A percentile compares a stretch with the other conserved stretches of the same genome.
These are phyloP conservation scores for Fusarium foetens DNA, from an alignment of 2,329 filamentous ascomycete species.

Conservation along the genomic window DNA sequence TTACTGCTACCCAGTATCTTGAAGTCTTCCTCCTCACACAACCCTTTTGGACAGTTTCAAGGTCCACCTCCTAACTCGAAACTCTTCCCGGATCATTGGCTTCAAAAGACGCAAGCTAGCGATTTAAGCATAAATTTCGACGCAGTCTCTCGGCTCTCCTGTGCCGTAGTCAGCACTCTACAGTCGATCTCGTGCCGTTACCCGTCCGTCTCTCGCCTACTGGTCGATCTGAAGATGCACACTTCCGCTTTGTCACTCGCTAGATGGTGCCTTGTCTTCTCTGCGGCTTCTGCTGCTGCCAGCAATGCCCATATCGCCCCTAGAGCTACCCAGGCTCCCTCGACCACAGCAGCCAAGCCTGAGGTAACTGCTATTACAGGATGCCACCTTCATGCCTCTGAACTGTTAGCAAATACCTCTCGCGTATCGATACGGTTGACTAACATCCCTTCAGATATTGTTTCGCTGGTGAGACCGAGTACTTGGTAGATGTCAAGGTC, in stretches of 20 bases:
- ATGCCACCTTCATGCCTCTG: conserved; percentile 55
- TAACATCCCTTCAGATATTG: conserved; percentile 52
- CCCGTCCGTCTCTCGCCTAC: not conserved
- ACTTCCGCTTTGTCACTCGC: conserved; percentile 29
- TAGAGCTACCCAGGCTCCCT: conserved; percentile 48
- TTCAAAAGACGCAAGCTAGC: not conserved
- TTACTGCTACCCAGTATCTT: not conserved
- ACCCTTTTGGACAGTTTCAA: conserved; percentile 22
- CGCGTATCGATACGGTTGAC: not conserved
- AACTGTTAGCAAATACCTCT: conserved; percentile 49
- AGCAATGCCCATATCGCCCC: conserved; percentile 38
- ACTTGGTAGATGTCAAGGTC: conserved; percentile 56
- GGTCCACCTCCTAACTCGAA: not conserved
- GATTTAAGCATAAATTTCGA: conserved; percentile 26
- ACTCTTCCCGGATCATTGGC: not conserved
- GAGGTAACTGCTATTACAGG: conserved; percentile 52
- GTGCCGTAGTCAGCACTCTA: not conserved
- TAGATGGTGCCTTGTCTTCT: conserved; percentile 30
- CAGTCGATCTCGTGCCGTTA: not conserved
- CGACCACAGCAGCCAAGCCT: conserved; percentile 36
- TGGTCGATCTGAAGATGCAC: conserved; percentile 23
- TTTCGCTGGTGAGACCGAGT: conserved; percentile 56
- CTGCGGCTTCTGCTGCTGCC: conserved; percentile 21
- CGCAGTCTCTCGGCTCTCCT: conserved; percentile 5
- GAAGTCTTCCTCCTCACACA: not conserved